phyloP scores from a whole-genome alignment of 345 rosid species.

The Acer campestre region DNA sequence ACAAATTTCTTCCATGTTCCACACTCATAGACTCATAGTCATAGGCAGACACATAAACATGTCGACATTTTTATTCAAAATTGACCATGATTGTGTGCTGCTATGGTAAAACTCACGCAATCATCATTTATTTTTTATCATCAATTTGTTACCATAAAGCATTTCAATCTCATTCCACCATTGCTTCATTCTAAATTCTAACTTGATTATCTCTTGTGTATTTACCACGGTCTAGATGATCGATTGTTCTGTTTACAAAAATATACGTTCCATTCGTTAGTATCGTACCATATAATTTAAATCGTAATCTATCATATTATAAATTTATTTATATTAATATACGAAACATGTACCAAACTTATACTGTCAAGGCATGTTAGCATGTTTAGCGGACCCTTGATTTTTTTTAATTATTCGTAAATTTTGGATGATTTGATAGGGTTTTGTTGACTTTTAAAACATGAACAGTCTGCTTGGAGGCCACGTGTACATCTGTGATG shows the following conservation, averaged over 20 bases:
- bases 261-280: no score
- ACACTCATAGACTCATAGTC: not conserved
- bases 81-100: not conserved
- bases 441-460: not conserved
- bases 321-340: no score
- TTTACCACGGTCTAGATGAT: no score
- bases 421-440: not conserved
- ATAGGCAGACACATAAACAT: not conserved
- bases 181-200: not conserved
- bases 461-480: not conserved
- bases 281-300: no score
- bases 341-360: no score
- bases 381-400: not conserved
- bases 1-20: not conserved
- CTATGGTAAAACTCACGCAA: slow-evolving; percentile 12
- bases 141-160: not conserved
- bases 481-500: not conserved
- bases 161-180: not conserved
- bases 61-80: not conserved
- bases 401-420: no score
- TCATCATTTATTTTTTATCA: not conserved
- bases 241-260: no score
- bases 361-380: not conserved
- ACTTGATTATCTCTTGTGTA: no score
- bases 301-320: no score